Conservation (phyloP, 176 grass and related monocot genomes). For the Oryza australiensis region DNA sequence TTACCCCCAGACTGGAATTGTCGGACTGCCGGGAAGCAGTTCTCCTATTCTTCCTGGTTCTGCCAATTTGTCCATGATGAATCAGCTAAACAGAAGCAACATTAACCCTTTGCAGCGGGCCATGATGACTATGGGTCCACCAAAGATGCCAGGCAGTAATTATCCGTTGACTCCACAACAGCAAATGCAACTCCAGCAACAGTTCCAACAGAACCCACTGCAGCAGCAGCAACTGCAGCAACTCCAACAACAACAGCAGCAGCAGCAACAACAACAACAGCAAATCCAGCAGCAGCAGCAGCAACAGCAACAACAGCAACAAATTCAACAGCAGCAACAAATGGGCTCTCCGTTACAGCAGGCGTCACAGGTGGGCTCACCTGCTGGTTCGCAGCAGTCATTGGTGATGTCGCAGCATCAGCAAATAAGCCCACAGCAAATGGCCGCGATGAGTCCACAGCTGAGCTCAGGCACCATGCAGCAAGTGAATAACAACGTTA, state of each 20-base stretch:
- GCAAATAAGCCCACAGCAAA: slow-evolving; percentile 82
- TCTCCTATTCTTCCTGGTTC: slow-evolving; percentile 72
- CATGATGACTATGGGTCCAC: slow-evolving; percentile 88
- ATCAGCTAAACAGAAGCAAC: slow-evolving; percentile 68
- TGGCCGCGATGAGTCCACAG: slow-evolving; percentile 85
- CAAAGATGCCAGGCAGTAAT: slow-evolving; percentile 73
- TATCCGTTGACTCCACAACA: slow-evolving; percentile 76
- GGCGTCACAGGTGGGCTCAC: slow-evolving; percentile 54
- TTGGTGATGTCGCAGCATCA: slow-evolving; percentile 68
- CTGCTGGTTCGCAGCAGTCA: slow-evolving; percentile 65
- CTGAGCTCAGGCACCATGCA: slow-evolving; percentile 75
- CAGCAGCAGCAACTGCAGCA: slow-evolving; percentile 38
- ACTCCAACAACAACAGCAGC: slow-evolving; percentile 12
- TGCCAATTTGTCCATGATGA: slow-evolving; percentile 67
- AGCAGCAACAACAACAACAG: slow-evolving; percentile 34
- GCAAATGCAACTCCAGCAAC: slow-evolving; percentile 50
- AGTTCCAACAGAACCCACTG: slow-evolving; percentile 38
- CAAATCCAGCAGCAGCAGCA: slow-evolving; percentile 5
- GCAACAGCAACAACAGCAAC: not conserved
- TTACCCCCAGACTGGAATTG: slow-evolving; percentile 64
- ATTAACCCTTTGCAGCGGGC: slow-evolving; percentile 60
- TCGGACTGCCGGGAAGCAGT: slow-evolving; percentile 67
- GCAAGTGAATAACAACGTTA: slow-evolving; percentile 59
- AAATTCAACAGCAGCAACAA: slow-evolving; percentile 54
- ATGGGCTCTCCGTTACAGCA: slow-evolving; percentile 70